Base-by-base conservation (phyloP, 257 asterid genomes). In the Fraxinus anomala region DNA sequence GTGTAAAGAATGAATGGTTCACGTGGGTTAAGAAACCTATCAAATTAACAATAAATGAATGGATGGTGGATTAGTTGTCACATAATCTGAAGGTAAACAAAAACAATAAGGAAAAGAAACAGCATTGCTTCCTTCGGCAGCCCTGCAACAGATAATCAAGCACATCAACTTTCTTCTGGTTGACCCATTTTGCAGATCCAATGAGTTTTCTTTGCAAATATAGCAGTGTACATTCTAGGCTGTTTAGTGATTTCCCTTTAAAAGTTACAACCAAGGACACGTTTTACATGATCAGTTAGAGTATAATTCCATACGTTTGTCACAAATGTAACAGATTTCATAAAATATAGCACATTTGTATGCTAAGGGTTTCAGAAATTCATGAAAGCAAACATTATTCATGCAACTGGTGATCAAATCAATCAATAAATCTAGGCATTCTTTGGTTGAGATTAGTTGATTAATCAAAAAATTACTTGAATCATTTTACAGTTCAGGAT, bases 51-150 rank as follows among this genome's bases (percentile, higher is more conserved):
- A 67, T 39, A 13, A 51, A 28, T 44, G 47, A n/a, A 70, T 49
- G 1, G 59, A 74, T 65, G 26, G 61, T 51, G 44, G 73, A 77
- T 63, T 63, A 49, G 34, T 44, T 23, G 67, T 70, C 78, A 30
- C 9, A 67, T 77, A 63, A 76, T 59, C 47, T 51, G 68, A 78
- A 63, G 44, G 37, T 24, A 72, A 76, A 61, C 28, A 49, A 81
- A 21, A 36, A 44, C 5, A 79, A 26, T 11, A 72, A 31, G 47
- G 3, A 40, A 17, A 73, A 5, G 44, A 51, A 72, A 47, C 49
- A 36, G 59, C 70, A 79, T 14, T 71, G 14, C 49, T 61, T 61
- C 28, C 37, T 68, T 28, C 56, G 21, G 69, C 51, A 79, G 16
- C 36, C 75, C 73, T 47, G 70, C 49, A 44, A 56, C 75, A 59